These are phyloP conservation scores for Neurospora intermedia DNA, from an alignment of 495 filamentous ascomycete species.

Conservation along the genomic window DNA sequence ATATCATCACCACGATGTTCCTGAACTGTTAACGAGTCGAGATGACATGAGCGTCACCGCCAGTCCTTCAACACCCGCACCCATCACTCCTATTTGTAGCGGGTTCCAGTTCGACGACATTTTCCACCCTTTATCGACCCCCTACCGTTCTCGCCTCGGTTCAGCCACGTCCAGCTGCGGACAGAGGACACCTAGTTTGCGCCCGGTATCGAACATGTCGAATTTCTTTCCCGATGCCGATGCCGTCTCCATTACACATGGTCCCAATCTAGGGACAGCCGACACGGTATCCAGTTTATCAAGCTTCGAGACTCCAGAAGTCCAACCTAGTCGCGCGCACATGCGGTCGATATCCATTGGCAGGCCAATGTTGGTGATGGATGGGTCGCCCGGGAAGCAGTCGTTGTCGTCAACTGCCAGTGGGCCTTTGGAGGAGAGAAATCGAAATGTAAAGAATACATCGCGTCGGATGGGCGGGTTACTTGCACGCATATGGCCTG, in stretches of 20 bases:
- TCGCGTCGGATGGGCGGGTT: not conserved
- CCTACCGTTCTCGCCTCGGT: not conserved
- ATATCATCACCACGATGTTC: not conserved
- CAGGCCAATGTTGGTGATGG: not conserved
- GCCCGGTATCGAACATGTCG: not conserved
- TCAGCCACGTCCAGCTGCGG: not conserved
- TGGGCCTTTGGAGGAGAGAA: not conserved
- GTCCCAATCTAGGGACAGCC: not conserved
- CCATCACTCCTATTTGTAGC: not conserved
- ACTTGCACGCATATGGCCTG: not conserved
- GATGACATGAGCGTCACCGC: not conserved
- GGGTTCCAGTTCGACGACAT: not conserved
- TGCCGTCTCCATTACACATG: not conserved
- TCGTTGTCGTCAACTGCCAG: not conserved
- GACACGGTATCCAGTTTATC: not conserved
- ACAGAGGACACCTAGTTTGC: not conserved
- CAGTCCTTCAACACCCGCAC: not conserved
- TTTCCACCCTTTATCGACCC: not conserved
- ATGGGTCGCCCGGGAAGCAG: not conserved
- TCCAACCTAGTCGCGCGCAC: not conserved
- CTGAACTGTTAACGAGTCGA: not conserved
- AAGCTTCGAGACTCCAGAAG: not conserved
- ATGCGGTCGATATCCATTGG: not conserved
- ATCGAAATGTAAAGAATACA: not conserved
- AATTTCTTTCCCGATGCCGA: not conserved